Evolutionary conservation across 2,329 filamentous ascomycete species (phyloP), one percentile per base, ranked within the genome.

Genomic region (Fusarium praegraminearum): DNA sequence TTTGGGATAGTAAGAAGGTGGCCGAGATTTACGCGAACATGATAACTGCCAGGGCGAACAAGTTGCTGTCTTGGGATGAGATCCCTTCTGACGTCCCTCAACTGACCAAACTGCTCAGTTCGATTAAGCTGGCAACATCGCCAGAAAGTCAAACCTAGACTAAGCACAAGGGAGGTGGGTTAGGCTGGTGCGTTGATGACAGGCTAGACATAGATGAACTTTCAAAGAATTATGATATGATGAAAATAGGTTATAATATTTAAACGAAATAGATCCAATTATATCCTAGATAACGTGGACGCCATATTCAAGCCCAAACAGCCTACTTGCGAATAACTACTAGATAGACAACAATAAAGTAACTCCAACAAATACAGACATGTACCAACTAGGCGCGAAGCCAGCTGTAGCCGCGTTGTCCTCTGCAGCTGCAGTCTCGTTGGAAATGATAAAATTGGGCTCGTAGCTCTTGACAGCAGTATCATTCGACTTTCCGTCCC

Each of bases 401-500:
- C 12, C 33, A 2, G 3, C 24, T 7, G 16, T 20, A n/a, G 62
- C 62, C 13, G 53, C 61, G 11, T 35, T 65, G 1, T 60, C 53
- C 3, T 47, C 36, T 4, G 51, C 59, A 0, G 32, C n/a, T 6
- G 18, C 61, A 5, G 72, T 52, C 26, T 75, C 57, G 32, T 79
- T 72, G 4, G 58, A 62, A 57, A 75, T 67, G 20, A 74, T 74
- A 7, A 77, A 69, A 1, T 52, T 8, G 4, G 79, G 79, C 22
- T 70, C 54, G 51, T 81, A 81, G 10, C 59, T 72, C 67, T 72
- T 85, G 0, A 79, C 75, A 5, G 71, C 69, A 13, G 67, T 67
- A 61, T 78, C 73, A 32, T 79, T 76, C 10, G 80, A 58, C 20
- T 87, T 92, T 20, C 96, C 96, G 77, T 98, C 88, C 96, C 96